A percentile compares a stretch with the other conserved stretches of the same genome.
Conservation (phyloP, 1,284 basidiomycete species). For the Vanrija humicola region DNA sequence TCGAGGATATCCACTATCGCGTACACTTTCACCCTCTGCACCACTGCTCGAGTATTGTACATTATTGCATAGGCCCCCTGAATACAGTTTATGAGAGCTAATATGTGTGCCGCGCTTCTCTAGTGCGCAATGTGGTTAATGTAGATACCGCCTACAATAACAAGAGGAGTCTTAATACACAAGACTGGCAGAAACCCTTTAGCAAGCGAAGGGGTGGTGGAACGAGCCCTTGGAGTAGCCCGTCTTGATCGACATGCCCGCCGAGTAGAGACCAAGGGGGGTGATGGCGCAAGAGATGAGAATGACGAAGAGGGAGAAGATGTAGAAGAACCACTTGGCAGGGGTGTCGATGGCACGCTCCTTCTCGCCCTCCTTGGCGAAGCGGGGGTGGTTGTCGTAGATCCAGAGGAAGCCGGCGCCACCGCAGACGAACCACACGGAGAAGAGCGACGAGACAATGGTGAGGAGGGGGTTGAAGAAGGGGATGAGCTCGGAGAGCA, state of each 20-base stretch:
- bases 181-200: conserved; percentile 3
- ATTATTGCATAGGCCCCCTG: neutral
- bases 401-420: conserved; percentile 39
- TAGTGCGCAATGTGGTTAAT: too few relatives aligned
- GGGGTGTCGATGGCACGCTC: conserved; percentile 9
- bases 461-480: conserved; percentile 47
- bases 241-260: conserved; percentile 33
- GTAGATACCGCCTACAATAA: neutral
- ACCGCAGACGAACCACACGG: conserved; percentile 42
- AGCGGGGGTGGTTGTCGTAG: conserved; percentile 28
- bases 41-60: neutral
- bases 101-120: neutral
- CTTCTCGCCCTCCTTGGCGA: conserved; percentile 11
- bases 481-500: conserved; percentile 40
- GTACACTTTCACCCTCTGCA: too few relatives aligned
- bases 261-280: conserved; percentile 42
- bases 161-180: neutral
- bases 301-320: conserved; percentile 13
- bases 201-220: conserved; percentile 41
- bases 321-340: conserved; percentile 23
- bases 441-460: conserved; percentile 41
- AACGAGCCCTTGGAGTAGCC: conserved; percentile 36
- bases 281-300: conserved; percentile 34
- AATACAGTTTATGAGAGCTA: neutral
- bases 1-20: too few relatives aligned